Percentiles rank a stretch among this genome's conserved stretches.
phyloP scores from a whole-genome alignment of 1,139 yeast species.

The Magnusiomyces magnusii region DNA sequence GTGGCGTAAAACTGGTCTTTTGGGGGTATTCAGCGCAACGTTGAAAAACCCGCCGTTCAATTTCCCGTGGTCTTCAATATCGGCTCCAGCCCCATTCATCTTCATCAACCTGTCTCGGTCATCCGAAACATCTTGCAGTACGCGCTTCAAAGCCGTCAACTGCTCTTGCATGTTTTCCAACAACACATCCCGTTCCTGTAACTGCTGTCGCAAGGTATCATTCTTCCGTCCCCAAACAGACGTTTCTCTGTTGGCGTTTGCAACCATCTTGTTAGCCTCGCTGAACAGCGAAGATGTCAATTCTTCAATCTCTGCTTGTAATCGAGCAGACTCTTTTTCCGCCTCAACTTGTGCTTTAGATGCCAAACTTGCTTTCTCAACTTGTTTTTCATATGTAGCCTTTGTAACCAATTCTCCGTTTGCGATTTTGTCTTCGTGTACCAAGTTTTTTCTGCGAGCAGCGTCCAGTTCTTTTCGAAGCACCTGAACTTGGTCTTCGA shows the following conservation, averaged over 20 bases:
- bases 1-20: constrained; percentile 21
- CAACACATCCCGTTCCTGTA: constrained; percentile 64
- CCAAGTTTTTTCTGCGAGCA: constrained; percentile 24
- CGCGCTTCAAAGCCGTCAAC: constrained; percentile 56
- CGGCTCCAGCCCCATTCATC: neutral
- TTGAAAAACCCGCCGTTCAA: neutral
- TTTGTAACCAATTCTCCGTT: constrained; percentile 24
- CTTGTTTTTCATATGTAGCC: constrained; percentile 22
- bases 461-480: constrained; percentile 27
- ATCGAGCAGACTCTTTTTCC: constrained; percentile 31
- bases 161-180: constrained; percentile 63
- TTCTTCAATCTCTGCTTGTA: constrained; percentile 64
- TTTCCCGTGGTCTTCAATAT: neutral
- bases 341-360: constrained; percentile 15
- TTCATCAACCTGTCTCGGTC: neutral
- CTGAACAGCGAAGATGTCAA: constrained; percentile 58
- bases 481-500: constrained; percentile 32
- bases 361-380: constrained; percentile 24
- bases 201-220: constrained; percentile 52
- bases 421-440: constrained; percentile 23
- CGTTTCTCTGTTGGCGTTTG: constrained; percentile 46
- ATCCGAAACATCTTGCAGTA: constrained; percentile 38
- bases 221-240: constrained; percentile 37
- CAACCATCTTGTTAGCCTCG: constrained; percentile 70
- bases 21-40: constrained; percentile 9